Evolutionary conservation across 2,329 filamentous ascomycete genomes (phyloP), one percentile per base, ranked within the genome.

Genomic region (Ascochyta rabiei): DNA sequence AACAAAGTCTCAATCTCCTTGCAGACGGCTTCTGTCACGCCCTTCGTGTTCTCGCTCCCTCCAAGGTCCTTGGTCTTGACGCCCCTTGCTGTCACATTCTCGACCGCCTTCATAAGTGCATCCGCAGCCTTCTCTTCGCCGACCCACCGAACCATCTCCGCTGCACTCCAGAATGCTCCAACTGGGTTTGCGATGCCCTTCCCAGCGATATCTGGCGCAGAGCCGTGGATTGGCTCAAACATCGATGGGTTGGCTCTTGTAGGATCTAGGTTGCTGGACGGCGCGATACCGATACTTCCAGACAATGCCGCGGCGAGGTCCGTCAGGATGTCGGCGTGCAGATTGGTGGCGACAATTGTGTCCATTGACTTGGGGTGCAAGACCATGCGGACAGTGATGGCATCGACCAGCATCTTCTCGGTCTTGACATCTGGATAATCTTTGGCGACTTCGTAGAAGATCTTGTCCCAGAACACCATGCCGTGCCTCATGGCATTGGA

Each of bases 151-250:
- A 88, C 78, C 83, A 90, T 85, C 77, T 89, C 87, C 5, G 86
- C 85, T 0, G 84, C 86, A 0, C 86, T 87, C 87, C 87, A 89
- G 69, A 89, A 87, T 6, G 86, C 86, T 6, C 82, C 86, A 0
- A 89, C 79, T 0, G 86, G 85, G 64, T 88, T 88, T 1, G 85
- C 84, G 24, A 85, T 77, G 0, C 84, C 85, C 63, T 84, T 82
- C 3, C 86, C 85, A 1, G 83, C 83, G 49, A 89, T 88, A 58
- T 88, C 86, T 3, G 84, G 85, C 0, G 85, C 86, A 24, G 81
- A 85, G 9, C 85, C 86, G 58, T 88, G 85, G 31, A 86, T 83
- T 12, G 85, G 84, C 73, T 87, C 84, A 56, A 86, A 87, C 76
- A 87, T 82, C 53, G 81, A 84, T 0, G 84, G 84, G 55, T 84